phyloP scores from a whole-genome alignment of 352 stramenopile species.

The Phytopythium oedochilum region DNA sequence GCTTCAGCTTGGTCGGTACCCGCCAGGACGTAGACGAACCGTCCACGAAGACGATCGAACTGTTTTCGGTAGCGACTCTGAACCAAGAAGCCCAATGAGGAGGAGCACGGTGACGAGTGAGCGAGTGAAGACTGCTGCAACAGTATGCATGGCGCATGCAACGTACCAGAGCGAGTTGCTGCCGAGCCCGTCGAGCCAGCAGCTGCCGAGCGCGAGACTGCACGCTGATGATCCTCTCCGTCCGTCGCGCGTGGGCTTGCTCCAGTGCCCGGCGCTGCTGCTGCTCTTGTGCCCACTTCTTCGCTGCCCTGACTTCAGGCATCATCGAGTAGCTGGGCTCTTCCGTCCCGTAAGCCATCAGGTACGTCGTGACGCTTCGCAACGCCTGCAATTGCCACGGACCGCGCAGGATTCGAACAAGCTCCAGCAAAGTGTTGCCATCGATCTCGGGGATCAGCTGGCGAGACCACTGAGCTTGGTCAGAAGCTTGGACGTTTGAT shows the following conservation, averaged over 20 bases:
- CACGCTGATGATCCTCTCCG: constrained; percentile 18
- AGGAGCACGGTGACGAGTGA: no score
- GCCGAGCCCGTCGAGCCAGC: constrained; percentile 25
- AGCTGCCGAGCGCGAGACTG: constrained; percentile 29
- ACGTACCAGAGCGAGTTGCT: constrained; percentile 31
- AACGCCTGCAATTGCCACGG: constrained; percentile 15
- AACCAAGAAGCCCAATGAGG: background rate
- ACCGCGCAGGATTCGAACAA: constrained; percentile 14
- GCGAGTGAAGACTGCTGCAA: background rate
- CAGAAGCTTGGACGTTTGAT: constrained; percentile 2
- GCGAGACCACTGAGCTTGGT: background rate
- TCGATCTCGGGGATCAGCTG: no score
- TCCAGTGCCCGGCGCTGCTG: background rate
- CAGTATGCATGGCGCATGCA: background rate
- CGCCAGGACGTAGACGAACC: constrained; percentile 33
- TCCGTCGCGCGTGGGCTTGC: constrained; percentile 9
- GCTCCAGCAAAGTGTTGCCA: background rate
- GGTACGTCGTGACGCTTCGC: constrained; percentile 31
- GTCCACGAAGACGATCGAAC: constrained; percentile 18
- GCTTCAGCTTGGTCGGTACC: constrained; percentile 1
- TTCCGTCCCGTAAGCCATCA: constrained; percentile 19
- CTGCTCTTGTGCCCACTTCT: constrained; percentile 1
- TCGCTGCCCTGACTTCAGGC: constrained; percentile 25
- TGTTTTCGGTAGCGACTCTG: constrained; percentile 42
- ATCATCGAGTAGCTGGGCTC: constrained; percentile 34